phyloP scores from a whole-genome alignment of 1,284 basidiomycete genomes.

The Ustilago nuda region DNA sequence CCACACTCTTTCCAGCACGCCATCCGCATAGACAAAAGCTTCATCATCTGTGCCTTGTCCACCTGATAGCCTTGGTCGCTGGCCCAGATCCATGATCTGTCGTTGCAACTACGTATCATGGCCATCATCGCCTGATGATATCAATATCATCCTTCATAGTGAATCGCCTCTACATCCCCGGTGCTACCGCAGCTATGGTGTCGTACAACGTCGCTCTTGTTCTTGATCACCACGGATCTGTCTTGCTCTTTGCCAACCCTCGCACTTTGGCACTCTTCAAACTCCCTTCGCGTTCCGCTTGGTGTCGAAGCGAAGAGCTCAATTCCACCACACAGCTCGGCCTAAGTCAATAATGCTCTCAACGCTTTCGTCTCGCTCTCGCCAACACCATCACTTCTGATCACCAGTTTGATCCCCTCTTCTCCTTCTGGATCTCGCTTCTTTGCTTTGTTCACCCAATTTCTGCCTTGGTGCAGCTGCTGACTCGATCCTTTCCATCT shows the following conservation, averaged over 20 bases:
- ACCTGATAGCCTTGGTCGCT: neutral
- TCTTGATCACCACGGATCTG: neutral
- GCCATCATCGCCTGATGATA: neutral
- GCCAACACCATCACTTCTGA: neutral
- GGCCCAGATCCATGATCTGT: neutral
- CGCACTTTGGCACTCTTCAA: neutral
- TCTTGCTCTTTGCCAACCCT: neutral
- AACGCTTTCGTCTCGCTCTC: neutral
- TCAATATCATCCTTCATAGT: neutral
- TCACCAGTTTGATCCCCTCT: neutral
- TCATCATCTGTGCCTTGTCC: neutral
- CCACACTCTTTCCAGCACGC: neutral
- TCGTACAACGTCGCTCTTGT: neutral
- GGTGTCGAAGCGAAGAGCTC: neutral
- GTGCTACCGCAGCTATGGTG: neutral
- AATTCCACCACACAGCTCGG: neutral
- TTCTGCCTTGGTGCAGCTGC: slow-evolving; percentile 1
- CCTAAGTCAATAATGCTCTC: neutral
- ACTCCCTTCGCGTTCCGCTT: neutral
- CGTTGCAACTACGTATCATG: neutral
- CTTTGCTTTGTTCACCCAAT: neutral
- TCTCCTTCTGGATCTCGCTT: slow-evolving; percentile 17
- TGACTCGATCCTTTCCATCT: slow-evolving; percentile 10
- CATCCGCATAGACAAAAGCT: neutral
- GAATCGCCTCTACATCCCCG: neutral